Evolutionary conservation across 768 basidiomycete species (phyloP).

Genomic region (Boletus patriciae): DNA sequence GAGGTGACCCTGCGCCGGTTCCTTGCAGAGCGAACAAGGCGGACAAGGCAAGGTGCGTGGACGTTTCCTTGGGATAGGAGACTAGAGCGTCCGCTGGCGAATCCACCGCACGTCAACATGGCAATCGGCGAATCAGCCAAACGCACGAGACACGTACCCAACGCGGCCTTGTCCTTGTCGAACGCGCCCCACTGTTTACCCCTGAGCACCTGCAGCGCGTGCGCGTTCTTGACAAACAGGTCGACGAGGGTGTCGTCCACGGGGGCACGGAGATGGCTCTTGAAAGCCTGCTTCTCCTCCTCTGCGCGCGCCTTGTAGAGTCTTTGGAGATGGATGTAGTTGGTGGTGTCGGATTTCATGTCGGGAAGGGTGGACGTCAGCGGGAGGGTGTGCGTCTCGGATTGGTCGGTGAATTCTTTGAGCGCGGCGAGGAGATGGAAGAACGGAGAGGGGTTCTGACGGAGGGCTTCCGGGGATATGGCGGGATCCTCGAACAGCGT

Average conservation of each 20-base stretch:
- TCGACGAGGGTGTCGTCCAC: slow-evolving; percentile 60
- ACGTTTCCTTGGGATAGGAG: slow-evolving; percentile 51
- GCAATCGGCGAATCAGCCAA: not conserved
- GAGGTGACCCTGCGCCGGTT: slow-evolving; percentile 31
- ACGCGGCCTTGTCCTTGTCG: slow-evolving; percentile 45
- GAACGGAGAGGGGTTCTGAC: slow-evolving; percentile 61
- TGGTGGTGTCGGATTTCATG: slow-evolving; percentile 88
- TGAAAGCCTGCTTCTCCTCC: slow-evolving; percentile 61
- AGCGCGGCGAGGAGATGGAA: slow-evolving; percentile 79
- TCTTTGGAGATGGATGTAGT: slow-evolving; percentile 82
- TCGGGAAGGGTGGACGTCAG: slow-evolving; percentile 88
- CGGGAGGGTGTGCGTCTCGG: slow-evolving; percentile 65
- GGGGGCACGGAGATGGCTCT: slow-evolving; percentile 44
- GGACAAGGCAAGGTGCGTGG: slow-evolving; percentile 73
- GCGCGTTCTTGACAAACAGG: slow-evolving; percentile 77
- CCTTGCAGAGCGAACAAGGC: slow-evolving; percentile 45
- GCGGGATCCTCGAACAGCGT: slow-evolving; percentile 63
- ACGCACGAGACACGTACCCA: slow-evolving; percentile 41
- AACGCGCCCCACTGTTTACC: slow-evolving; percentile 63
- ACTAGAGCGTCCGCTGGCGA: slow-evolving; percentile 42
- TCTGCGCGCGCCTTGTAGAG: slow-evolving; percentile 80
- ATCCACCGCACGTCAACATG: not conserved
- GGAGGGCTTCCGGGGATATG: slow-evolving; percentile 41
- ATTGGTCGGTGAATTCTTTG: slow-evolving; percentile 55
- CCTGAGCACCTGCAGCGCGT: slow-evolving; percentile 64